phyloP scores from a whole-genome alignment of 2,329 filamentous ascomycete species.

The Mycosphaerella sp. region DNA sequence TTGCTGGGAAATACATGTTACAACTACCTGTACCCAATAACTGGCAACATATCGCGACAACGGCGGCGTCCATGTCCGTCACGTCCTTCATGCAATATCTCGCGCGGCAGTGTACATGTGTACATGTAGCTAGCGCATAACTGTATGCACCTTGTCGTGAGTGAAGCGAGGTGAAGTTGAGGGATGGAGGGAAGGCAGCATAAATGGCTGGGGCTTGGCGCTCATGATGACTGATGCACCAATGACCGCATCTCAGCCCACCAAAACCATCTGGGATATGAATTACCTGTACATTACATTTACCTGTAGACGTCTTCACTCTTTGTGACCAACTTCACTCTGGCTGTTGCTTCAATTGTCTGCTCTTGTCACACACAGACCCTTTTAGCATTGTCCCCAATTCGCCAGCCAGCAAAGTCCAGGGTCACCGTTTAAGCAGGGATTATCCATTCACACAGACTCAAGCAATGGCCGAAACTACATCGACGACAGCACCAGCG shows the following conservation, averaged over 20 bases:
- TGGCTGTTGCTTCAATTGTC: not conserved
- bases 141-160: no score
- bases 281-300: not conserved
- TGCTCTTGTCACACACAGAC: not conserved
- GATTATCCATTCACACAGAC: not conserved
- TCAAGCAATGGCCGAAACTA: constrained; percentile 13
- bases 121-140: no score
- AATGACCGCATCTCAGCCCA: not conserved
- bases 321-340: no score
- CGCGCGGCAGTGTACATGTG: no score
- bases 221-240: not conserved
- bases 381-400: not conserved
- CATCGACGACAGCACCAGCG: constrained; percentile 9
- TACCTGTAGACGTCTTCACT: no score
- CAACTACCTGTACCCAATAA: no score
- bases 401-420: constrained; percentile 2
- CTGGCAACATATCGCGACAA: no score
- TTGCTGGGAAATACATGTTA: no score
- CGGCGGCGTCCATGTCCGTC: no score
- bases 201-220: not conserved
- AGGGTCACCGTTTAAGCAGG: not conserved
- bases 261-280: not conserved
- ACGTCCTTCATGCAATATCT: no score
- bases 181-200: not conserved
- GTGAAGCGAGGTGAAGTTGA: not conserved